Evolutionary conservation across 176 grass and related monocot species (phyloP).

Genomic region (Musa schizocarpa): DNA sequence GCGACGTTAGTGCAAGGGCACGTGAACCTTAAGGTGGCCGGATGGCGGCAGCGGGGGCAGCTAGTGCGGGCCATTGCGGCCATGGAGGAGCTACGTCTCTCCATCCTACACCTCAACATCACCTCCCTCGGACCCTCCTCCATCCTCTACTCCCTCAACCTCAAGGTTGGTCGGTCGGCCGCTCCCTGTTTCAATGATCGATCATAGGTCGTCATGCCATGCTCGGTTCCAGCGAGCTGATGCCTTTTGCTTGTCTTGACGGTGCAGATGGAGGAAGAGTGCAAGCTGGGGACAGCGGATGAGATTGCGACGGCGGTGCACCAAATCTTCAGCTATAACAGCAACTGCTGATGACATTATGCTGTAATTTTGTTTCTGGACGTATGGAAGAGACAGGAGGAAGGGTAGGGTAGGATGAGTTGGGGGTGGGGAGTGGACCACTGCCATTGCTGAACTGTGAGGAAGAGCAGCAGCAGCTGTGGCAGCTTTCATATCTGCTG

Average conservation of each 20-base stretch:
- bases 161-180: conserved; percentile 35
- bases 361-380: neutral
- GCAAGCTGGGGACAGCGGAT: conserved; percentile 77
- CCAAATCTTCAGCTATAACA: conserved; percentile 82
- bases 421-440: neutral
- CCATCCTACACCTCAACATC: conserved; percentile 76
- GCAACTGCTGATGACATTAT: conserved; percentile 33
- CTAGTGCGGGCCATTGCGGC: conserved; percentile 50
- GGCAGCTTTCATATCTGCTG: neutral
- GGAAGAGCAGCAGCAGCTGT: neutral
- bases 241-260: neutral
- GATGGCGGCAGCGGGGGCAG: conserved; percentile 35
- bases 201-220: too few species aligned
- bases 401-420: neutral
- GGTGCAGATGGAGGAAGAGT: conserved; percentile 84
- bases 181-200: too few species aligned
- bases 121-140: conserved; percentile 39
- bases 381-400: neutral
- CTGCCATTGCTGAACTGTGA: neutral
- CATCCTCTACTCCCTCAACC: conserved; percentile 81
- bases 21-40: conserved; percentile 68
- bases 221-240: neutral
- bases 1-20: conserved; percentile 55
- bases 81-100: conserved; percentile 63
- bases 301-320: conserved; percentile 84